These are phyloP conservation scores for Moesziomyces sp. DNA, from an alignment of 1,284 basidiomycete species.

Conservation along the genomic window DNA sequence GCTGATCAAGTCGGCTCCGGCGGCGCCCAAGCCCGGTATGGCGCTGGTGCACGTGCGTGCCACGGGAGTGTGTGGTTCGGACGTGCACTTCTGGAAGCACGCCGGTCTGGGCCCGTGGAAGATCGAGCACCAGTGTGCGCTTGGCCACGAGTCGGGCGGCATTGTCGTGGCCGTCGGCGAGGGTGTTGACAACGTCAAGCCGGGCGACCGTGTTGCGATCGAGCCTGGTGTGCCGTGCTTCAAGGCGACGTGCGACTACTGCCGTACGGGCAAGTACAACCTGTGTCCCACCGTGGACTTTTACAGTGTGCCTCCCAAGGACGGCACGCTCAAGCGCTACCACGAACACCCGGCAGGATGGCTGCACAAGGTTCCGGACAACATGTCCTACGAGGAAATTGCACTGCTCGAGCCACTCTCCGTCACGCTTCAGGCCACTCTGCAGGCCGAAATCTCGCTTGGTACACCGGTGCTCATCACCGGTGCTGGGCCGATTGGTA, in stretches of 20 bases:
- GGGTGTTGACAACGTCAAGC: slow-evolving; percentile 56
- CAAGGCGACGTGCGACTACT: slow-evolving; percentile 70
- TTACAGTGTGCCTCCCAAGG: slow-evolving; percentile 67
- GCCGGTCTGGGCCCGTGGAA: slow-evolving; percentile 63
- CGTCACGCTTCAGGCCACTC: slow-evolving; percentile 72
- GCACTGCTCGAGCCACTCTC: slow-evolving; percentile 72
- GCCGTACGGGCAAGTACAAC: slow-evolving; percentile 72
- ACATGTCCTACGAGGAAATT: slow-evolving; percentile 70
- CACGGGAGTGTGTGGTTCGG: slow-evolving; percentile 62
- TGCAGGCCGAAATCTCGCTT: slow-evolving; percentile 70
- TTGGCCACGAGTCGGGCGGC: slow-evolving; percentile 65
- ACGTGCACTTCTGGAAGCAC: slow-evolving; percentile 73
- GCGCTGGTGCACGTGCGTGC: slow-evolving; percentile 63
- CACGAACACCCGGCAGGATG: slow-evolving; percentile 72
- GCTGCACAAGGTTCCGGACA: slow-evolving; percentile 71
- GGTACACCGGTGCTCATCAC: slow-evolving; percentile 65
- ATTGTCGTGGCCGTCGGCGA: slow-evolving; percentile 62
- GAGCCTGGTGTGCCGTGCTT: slow-evolving; percentile 70
- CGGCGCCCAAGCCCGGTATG: slow-evolving; percentile 57
- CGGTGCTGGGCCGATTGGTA: slow-evolving; percentile 70
- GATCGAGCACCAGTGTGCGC: slow-evolving; percentile 58
- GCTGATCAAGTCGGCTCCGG: slow-evolving; percentile 47
- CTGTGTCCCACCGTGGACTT: slow-evolving; percentile 67
- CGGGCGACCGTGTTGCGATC: slow-evolving; percentile 63
- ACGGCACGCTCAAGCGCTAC: slow-evolving; percentile 67